These are phyloP conservation scores for Capronia coronata DNA, from an alignment of 2,329 filamentous ascomycete genomes.

Conservation along the genomic window DNA sequence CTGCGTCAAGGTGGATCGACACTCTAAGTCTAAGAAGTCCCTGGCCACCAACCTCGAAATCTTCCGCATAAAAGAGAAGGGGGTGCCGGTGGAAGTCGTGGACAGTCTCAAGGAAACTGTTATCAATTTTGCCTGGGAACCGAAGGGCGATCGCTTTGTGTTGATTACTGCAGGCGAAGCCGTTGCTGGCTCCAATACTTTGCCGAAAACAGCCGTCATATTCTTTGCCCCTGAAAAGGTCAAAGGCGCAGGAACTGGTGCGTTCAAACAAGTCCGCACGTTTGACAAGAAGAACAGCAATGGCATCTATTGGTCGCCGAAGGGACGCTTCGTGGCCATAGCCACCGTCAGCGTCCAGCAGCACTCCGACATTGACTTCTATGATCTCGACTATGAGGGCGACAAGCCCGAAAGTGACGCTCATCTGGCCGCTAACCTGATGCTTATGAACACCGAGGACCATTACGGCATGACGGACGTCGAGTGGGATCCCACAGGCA, in stretches of 20 bases:
- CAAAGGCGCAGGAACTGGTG: constrained; percentile 69
- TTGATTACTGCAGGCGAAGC: constrained; percentile 92
- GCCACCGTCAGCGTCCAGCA: constrained; percentile 89
- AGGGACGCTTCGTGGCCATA: constrained; percentile 88
- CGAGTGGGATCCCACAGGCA: constrained; percentile 94
- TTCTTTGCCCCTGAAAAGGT: constrained; percentile 97
- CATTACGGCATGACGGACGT: constrained; percentile 98
- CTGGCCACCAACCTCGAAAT: constrained; percentile 96
- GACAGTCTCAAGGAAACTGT: constrained; percentile 97
- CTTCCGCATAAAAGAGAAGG: constrained; percentile 95
- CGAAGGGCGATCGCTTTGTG: constrained; percentile 94
- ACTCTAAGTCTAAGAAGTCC: constrained; percentile 99
- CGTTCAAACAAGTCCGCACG: constrained; percentile 93
- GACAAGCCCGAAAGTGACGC: constrained; percentile 91
- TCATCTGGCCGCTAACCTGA: constrained; percentile 87
- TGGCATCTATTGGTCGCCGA: constrained; percentile 97
- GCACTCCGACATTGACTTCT: constrained; percentile 95
- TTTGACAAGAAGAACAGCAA: constrained; percentile 99
- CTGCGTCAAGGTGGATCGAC: constrained; percentile 96
- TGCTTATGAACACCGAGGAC: constrained; percentile 86
- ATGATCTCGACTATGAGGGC: constrained; percentile 94
- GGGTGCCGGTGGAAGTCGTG: constrained; percentile 94
- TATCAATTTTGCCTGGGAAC: constrained; percentile 99
- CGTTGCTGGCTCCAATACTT: constrained; percentile 67
- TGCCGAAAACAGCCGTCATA: constrained; percentile 86